Conservation (phyloP, 2,329 filamentous ascomycete species). For the Leptographium wingfieldii region DNA sequence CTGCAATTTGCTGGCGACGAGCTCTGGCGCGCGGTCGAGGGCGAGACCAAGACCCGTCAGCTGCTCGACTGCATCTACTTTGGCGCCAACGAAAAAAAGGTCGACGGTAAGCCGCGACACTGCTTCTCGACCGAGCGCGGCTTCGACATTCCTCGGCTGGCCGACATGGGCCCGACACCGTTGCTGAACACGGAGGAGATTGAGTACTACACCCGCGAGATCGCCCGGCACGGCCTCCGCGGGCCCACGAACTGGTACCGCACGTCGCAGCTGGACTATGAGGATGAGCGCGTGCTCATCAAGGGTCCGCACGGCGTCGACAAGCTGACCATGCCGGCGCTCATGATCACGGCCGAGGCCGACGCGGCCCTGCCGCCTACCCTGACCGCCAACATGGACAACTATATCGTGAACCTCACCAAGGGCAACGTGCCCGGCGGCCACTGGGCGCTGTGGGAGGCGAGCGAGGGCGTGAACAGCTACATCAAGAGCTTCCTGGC, state of each 20-base stretch:
- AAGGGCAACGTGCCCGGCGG: conserved; percentile 51
- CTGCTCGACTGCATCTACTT: conserved; percentile 58
- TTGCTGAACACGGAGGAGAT: conserved; percentile 58
- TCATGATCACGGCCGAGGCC: conserved; percentile 61
- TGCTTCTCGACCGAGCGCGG: conserved; percentile 49
- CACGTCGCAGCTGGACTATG: conserved; percentile 55
- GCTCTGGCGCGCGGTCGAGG: conserved; percentile 42
- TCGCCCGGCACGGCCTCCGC: conserved; percentile 56
- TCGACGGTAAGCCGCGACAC: conserved; percentile 23
- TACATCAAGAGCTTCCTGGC: conserved; percentile 57
- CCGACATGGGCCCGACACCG: conserved; percentile 39
- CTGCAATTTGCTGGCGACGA: conserved; percentile 61
- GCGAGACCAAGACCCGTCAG: conserved; percentile 42
- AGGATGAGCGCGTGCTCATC: conserved; percentile 56
- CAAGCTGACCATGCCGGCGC: conserved; percentile 46
- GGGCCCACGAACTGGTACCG: conserved; percentile 88
- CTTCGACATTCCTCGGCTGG: conserved; percentile 49
- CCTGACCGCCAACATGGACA: conserved; percentile 61
- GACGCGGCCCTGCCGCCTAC: conserved; percentile 62
- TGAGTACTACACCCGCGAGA: conserved; percentile 65
- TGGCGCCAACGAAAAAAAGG: conserved; percentile 39
- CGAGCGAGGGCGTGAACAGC: conserved; percentile 55
- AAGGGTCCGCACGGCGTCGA: conserved; percentile 31
- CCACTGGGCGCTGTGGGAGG: conserved; percentile 79
- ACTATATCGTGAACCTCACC: conserved; percentile 50